Base-by-base conservation (phyloP, 106 monocot genomes). In the Chionographis japonica region DNA sequence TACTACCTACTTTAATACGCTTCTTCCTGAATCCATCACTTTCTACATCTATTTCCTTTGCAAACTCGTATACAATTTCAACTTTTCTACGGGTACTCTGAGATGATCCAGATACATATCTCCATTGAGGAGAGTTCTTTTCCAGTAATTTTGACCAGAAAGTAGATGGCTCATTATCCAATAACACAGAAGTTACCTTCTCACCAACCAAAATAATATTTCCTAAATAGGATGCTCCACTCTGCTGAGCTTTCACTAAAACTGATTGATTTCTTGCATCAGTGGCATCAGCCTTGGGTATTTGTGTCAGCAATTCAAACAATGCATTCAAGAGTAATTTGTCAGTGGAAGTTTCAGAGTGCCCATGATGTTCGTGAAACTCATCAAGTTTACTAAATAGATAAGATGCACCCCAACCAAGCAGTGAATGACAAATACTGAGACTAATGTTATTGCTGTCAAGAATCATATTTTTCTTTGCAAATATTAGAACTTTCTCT, bases 371-470 rank as follows among this genome's bases (percentile, higher is more conserved):
- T 54, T 41, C 40, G 43, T 81, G 76, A 52, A 77, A 77, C 36
- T 76, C 67, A 55, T 73, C 74, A 54, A 78, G 83, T 51, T 74
- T 74, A 54, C 50, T 53, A 55, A 83, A 83, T 17, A 70, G 57
- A 55, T 60, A 27, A 56, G 64, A 74, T 1, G 77, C 77, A 41
- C 83, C 83, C 68, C 73, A 83, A 54, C 64, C 70, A 18, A 83
- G 78, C 13, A 83, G 40, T 11, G 78, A 78, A 60, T 78, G 68
- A 20, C 78, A 63, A 7, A 65, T 17, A 38, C 56, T 66, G 27
- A 58, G 58, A 46, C 38, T 83, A 9, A 78, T 15, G 56, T 69
- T 74, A 66, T 60, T 78, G 70, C 70, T 77, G 5, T 74, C 77
- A 56, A 74, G 65, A 50, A 40, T 65, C 42, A 58, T 14, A 70